phyloP scores from a whole-genome alignment of 306 rosid species.

The Quercus gilva region DNA sequence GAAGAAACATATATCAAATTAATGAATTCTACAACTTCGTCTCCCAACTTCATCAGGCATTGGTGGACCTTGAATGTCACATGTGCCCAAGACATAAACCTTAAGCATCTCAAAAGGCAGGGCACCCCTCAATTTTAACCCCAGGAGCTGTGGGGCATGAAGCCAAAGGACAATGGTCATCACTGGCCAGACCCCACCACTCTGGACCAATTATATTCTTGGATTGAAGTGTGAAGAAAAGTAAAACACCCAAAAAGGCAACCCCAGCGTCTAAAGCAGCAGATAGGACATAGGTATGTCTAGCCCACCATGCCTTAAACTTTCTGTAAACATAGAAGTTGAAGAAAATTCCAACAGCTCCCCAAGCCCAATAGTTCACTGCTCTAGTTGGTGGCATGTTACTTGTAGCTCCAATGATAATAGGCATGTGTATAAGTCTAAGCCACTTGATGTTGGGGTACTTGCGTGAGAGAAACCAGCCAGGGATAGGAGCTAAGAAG shows the following conservation, averaged over 20 bases:
- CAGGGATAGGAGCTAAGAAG: conserved; percentile 46
- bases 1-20: background rate
- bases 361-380: conserved; percentile 52
- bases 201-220: conserved; percentile 31
- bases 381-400: conserved; percentile 41
- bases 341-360: conserved; percentile 63
- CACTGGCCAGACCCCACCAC: conserved; percentile 63
- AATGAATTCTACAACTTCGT: background rate
- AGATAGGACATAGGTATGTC: conserved; percentile 63
- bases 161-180: conserved; percentile 64
- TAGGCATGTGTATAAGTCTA: conserved; percentile 55
- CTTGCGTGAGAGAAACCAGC: conserved; percentile 41
- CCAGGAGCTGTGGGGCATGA: conserved; percentile 73
- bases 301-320: conserved; percentile 66
- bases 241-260: conserved; percentile 50
- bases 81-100: no score
- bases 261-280: conserved; percentile 74
- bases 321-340: conserved; percentile 45
- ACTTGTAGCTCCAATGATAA: conserved; percentile 33
- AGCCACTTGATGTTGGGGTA: conserved; percentile 53
- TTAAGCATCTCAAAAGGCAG: conserved; percentile 15
- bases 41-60: background rate
- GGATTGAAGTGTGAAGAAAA: conserved; percentile 55
- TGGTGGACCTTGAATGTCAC: background rate
- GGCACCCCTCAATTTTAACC: conserved; percentile 46